Base-by-base conservation (phyloP, 1,284 basidiomycete genomes). In the Peniophora sp. region DNA sequence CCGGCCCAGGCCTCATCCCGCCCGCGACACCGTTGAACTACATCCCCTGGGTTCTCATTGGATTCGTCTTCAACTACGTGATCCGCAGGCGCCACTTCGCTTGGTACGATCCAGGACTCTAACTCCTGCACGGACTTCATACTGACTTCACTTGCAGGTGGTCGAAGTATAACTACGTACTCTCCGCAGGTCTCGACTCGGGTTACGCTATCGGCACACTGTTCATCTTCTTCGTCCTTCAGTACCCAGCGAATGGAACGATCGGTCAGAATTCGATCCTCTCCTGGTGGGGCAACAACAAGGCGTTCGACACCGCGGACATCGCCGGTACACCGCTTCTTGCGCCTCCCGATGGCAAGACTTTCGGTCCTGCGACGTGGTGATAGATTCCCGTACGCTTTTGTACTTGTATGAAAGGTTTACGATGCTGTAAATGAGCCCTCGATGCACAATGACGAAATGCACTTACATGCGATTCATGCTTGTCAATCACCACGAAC, bases 211-310 rank as follows among this genome's bases (percentile, higher is more conserved):
- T 83, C 24, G 66, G 73, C 15, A 68, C 74, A 3, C 68, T 86
- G 45, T 53, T 83, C 54, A 80, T 85, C 52, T 86, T 85, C 70
- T 88, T 87, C 71, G 65, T 64, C 51, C 62, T 74, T 9, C 67
- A 73, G 57, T 73, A 67, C 61, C 73, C 73, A 3, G 60, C 63
- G 62, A 70, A 73, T 53, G 71, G 71, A 45, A 64, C 57, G 64
- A 79, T 81, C 49, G 77, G 79, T 2, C 24, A 51, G 12, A 52
- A 61, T 34, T 73, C 60, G 20, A 63, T 82, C 48, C 60, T 63
- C 18, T 58, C 50, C 0, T 82, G 79, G 79, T 80, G 77, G 78
- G 78, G 78, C 8, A 81, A 79, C 55, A 73, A 17, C 10, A 20
- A 9, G 12, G 43, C 43, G 43, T 45, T 45, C 43, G 23, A 17